phyloP scores from a whole-genome alignment of 2,329 filamentous ascomycete genomes.

The Xylaria sp. region DNA sequence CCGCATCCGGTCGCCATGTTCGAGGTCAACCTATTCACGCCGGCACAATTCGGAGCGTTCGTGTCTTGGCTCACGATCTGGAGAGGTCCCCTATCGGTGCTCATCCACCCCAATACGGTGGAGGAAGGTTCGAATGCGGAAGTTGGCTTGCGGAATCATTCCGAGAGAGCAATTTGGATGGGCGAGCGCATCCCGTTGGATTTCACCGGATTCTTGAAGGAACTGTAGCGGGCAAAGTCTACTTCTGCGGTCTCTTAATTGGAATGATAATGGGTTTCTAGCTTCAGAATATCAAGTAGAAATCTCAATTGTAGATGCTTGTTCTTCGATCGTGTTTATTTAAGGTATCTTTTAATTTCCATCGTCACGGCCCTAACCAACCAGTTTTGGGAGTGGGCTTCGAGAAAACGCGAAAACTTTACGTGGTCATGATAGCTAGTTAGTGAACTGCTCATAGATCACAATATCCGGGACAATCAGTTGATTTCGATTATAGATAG shows the following conservation, averaged over 20 bases:
- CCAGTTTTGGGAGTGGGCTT: not conserved
- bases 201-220: constrained; percentile 43
- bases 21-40: constrained; percentile 88
- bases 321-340: not conserved
- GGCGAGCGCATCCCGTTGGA: constrained; percentile 73
- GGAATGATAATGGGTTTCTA: not conserved
- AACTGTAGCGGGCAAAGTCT: not conserved
- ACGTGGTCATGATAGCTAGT: not conserved
- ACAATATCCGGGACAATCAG: not conserved
- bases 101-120: constrained; percentile 84
- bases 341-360: not conserved
- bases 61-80: constrained; percentile 86
- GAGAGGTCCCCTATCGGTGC: constrained; percentile 79
- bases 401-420: not conserved
- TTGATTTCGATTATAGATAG: no score
- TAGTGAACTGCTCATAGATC: not conserved
- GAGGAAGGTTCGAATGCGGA: constrained; percentile 48
- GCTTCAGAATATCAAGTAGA: not conserved
- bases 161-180: constrained; percentile 78
- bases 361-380: not conserved
- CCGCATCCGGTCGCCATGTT: constrained; percentile 91
- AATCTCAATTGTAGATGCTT: not conserved
- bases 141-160: constrained; percentile 65
- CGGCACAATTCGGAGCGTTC: constrained; percentile 89
- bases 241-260: no score